Conservation (phyloP, 352 stramenopile species). For the Phytophthora cactorum region DNA sequence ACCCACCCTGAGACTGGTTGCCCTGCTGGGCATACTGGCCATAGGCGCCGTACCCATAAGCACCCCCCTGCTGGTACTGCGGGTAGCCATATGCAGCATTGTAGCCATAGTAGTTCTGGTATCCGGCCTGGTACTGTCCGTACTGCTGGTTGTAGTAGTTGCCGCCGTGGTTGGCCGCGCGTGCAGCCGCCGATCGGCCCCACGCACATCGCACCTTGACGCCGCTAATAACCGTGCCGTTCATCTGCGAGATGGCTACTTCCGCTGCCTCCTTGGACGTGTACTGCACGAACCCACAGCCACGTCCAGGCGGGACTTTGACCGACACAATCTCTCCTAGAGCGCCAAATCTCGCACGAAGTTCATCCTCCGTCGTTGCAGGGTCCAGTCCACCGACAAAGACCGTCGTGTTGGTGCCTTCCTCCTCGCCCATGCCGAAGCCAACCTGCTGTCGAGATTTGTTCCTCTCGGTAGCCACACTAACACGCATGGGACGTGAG, state of each 20-base stretch:
- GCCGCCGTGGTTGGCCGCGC: conserved; percentile 33
- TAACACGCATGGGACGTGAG: conserved; percentile 89
- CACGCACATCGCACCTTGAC: conserved; percentile 90
- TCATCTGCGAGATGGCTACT: conserved; percentile 90
- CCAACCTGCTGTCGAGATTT: conserved; percentile 40
- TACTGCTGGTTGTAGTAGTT: conserved; percentile 71
- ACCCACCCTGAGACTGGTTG: conserved; percentile 43
- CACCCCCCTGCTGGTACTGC: conserved; percentile 38
- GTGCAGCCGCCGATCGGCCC: conserved; percentile 79
- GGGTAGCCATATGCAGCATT: conserved; percentile 54
- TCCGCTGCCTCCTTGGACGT: conserved; percentile 82
- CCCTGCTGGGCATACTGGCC: conserved; percentile 55
- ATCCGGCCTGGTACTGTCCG: conserved; percentile 46
- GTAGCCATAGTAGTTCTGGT: conserved; percentile 74
- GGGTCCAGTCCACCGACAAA: conserved; percentile 92
- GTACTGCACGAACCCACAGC: conserved; percentile 93
- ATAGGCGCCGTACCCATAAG: conserved; percentile 65
- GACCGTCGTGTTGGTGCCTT: conserved; percentile 89
- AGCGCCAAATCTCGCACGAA: conserved; percentile 78
- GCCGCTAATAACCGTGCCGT: conserved; percentile 78
- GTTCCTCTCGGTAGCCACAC: conserved; percentile 88
- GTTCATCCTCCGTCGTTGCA: conserved; percentile 81
- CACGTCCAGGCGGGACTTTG: conserved; percentile 68
- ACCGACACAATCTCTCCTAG: conserved; percentile 76
- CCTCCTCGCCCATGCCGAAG: conserved; percentile 48